phyloP scores from a whole-genome alignment of 2,329 filamentous ascomycete genomes.

The Microdochium paspali region DNA sequence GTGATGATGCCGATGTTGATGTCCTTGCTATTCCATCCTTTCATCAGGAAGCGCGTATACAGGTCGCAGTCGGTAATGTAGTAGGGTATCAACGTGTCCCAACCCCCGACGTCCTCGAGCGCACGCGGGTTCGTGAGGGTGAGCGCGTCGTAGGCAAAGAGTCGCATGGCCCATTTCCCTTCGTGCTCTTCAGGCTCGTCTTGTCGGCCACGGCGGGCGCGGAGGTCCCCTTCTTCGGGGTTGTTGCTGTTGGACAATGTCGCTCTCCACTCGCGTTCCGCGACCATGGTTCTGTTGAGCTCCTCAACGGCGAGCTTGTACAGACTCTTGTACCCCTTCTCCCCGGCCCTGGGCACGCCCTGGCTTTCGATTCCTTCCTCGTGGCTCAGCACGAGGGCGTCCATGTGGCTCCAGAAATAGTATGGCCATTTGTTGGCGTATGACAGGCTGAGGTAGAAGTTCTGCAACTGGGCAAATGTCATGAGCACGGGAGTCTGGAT shows the following conservation, averaged over 20 bases:
- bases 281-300: constrained; percentile 16
- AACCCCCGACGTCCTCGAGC: constrained; percentile 32
- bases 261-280: not conserved
- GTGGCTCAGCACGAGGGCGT: constrained; percentile 30
- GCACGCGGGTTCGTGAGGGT: constrained; percentile 36
- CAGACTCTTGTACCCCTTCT: constrained; percentile 16
- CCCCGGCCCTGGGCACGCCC: constrained; percentile 19
- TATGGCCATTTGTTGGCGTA: constrained; percentile 31
- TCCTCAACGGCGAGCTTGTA: constrained; percentile 14
- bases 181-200: constrained; percentile 1
- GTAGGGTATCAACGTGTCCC: constrained; percentile 41
- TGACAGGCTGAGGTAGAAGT: constrained; percentile 37
- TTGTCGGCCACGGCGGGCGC: not conserved
- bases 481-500: constrained; percentile 39
- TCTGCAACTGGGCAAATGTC: constrained; percentile 43
- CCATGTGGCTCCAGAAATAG: constrained; percentile 46
- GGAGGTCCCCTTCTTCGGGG: no score
- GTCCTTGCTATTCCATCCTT: constrained; percentile 22
- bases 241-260: no score
- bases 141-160: constrained; percentile 32
- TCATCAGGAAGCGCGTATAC: constrained; percentile 28
- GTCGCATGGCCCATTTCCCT: constrained; percentile 8
- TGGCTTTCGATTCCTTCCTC: constrained; percentile 20
- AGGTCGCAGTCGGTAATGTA: constrained; percentile 40
- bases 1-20: constrained; percentile 24